Base-by-base conservation (phyloP, 2,329 filamentous ascomycete species). In the Ilyonectria robusta region DNA sequence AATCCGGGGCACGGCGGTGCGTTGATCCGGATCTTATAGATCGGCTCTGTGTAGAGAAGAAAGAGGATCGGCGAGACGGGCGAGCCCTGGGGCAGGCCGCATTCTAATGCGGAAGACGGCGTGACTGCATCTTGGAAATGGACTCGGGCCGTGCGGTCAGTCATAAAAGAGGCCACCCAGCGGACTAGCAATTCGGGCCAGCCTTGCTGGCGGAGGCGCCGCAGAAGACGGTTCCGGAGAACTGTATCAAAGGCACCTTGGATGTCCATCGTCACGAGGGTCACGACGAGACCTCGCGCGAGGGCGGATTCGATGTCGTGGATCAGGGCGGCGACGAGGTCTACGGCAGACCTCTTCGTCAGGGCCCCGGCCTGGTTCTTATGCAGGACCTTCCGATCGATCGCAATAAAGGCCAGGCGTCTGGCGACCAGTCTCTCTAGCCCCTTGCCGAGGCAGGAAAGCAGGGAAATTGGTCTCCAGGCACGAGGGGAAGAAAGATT, bases 361-460 rank as follows among this genome's bases (percentile, higher is more conserved):
- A 78, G 75, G 4, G 73, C 72, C 6, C 72, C 64, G 8, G 67
- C 70, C 19, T 75, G 61, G 35, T 73, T 56, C 5, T 51, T 67
- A 33, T 72, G 61, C 4, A 77, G 56, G 40, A 75, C 66, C 2
- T 64, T 47, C 33, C 73, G 50, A 21, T 70, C 40, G 17, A 76
- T 70, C 8, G 63, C 59, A 23, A 59, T 67, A 44, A 35, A 75
- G 9, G 68, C 69, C 9, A 77, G 59, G 26, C 70, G 62, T 55
- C 66, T 64, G 42, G 71, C 72, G 17, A 78, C 60, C 6, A 78
- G 53, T 13, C 71, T 59, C 56, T 78, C 72, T 6, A 78, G 67
- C 2, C 76, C 69, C 60, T 78, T 78, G n/a, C 74, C 68, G 1
- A 78, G 68, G 44, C 55, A 75, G 5, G 68, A 75, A 6, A 77